These are phyloP conservation scores for Quercus phellos DNA, from an alignment of 331 rosid genomes.

Conservation along the genomic window DNA sequence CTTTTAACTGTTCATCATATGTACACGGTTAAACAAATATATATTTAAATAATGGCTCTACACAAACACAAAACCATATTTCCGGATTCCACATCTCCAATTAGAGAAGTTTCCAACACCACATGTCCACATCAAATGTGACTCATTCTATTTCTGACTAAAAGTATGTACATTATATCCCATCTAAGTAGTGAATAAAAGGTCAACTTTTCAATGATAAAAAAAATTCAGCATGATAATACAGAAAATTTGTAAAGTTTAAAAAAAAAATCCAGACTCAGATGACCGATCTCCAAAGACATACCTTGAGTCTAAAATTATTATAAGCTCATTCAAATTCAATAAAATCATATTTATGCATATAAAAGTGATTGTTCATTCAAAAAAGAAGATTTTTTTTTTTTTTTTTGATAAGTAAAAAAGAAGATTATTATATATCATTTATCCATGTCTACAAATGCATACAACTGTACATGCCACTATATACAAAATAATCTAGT, in stretches of 20 bases:
- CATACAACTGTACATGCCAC: background rate
- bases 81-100: background rate
- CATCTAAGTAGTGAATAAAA: background rate
- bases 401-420: background rate
- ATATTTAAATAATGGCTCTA: background rate
- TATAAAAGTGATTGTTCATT: background rate
- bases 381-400: background rate
- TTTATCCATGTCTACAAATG: background rate
- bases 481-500: background rate
- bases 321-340: background rate
- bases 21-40: background rate
- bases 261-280: background rate
- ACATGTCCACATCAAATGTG: background rate
- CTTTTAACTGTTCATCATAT: too few relatives aligned
- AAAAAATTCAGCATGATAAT: too few relatives aligned
- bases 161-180: background rate
- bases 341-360: conserved; percentile 1
- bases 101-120: background rate
- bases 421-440: background rate
- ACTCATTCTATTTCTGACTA: background rate
- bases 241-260: too few relatives aligned
- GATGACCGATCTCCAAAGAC: background rate
- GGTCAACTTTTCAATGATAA: background rate
- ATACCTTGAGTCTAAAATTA: background rate
- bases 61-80: background rate